Evolutionary conservation across 2,329 filamentous ascomycete species (phyloP).

Genomic region (Pezicula radicicola): DNA sequence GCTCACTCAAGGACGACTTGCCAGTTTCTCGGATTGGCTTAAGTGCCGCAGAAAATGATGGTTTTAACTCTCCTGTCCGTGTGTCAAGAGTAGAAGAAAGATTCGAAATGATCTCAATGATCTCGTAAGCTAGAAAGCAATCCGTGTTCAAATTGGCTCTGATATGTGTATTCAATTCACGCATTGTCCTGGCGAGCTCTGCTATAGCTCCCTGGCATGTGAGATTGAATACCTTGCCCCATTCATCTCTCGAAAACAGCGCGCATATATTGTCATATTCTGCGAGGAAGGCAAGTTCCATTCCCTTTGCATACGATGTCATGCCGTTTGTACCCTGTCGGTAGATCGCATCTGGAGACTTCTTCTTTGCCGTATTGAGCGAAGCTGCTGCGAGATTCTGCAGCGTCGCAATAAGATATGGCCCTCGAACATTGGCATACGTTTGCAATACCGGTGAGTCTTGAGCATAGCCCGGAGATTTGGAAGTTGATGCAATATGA

Average conservation of each 20-base stretch:
- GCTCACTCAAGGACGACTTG: constrained; percentile 77
- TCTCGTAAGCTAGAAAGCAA: constrained; percentile 92
- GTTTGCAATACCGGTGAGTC: constrained; percentile 75
- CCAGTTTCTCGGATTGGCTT: constrained; percentile 91
- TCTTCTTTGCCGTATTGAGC: constrained; percentile 77
- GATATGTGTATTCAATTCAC: constrained; percentile 87
- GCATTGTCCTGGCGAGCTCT: constrained; percentile 80
- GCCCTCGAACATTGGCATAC: constrained; percentile 81
- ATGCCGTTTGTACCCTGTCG: constrained; percentile 88
- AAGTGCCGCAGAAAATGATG: constrained; percentile 76
- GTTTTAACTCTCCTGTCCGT: constrained; percentile 82
- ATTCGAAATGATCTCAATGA: constrained; percentile 83
- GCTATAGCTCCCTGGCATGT: constrained; percentile 76
- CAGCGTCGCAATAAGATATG: constrained; percentile 79
- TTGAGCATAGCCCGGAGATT: constrained; percentile 41
- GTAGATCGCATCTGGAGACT: constrained; percentile 77
- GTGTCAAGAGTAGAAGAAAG: constrained; percentile 77
- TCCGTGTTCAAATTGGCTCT: constrained; percentile 83
- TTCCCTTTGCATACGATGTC: constrained; percentile 78
- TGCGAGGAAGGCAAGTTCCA: constrained; percentile 82
- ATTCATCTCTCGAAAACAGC: constrained; percentile 83
- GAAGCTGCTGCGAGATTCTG: constrained; percentile 87
- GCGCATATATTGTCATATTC: constrained; percentile 90
- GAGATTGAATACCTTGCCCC: constrained; percentile 72
- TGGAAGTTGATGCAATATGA: constrained; percentile 64